Percentiles rank a stretch among this genome's conserved stretches.
These are phyloP conservation scores for Monilinia fructigena DNA, from an alignment of 2,329 filamentous ascomycete species.

Conservation along the genomic window DNA sequence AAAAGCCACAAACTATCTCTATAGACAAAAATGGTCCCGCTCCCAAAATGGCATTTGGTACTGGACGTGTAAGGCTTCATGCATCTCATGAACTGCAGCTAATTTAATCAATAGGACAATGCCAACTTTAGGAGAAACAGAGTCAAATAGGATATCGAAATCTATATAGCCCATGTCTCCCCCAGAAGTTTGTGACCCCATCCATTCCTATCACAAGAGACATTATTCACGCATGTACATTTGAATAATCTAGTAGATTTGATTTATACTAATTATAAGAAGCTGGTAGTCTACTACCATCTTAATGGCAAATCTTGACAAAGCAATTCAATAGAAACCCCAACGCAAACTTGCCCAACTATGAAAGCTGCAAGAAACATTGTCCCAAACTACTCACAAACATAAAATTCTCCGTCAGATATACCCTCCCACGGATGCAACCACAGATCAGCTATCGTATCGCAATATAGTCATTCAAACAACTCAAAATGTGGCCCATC, in stretches of 20 bases:
- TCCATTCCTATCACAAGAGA: background rate
- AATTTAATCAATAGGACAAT: too few species aligned
- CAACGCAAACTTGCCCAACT: background rate
- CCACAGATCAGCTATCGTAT: background rate
- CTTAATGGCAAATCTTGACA: background rate
- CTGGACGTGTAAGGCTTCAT: too few species aligned
- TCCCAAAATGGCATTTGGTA: too few species aligned
- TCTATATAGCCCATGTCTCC: background rate
- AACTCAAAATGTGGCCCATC: too few species aligned
- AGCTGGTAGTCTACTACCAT: background rate
- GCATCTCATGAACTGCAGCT: too few species aligned
- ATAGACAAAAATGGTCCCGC: too few species aligned
- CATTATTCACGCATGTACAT: background rate
- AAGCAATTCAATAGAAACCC: background rate
- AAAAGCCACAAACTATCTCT: too few species aligned
- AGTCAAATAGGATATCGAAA: too few species aligned
- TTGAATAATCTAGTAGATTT: background rate
- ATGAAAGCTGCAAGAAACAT: background rate
- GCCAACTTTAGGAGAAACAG: too few species aligned
- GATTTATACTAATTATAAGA: background rate
- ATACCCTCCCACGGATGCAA: background rate
- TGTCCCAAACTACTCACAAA: too few species aligned
- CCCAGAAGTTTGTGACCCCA: background rate
- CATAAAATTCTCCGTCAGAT: too few species aligned
- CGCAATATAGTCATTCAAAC: too few species aligned